Conservation (phyloP, 1,284 basidiomycete species). For the Volvariella surrecta region DNA sequence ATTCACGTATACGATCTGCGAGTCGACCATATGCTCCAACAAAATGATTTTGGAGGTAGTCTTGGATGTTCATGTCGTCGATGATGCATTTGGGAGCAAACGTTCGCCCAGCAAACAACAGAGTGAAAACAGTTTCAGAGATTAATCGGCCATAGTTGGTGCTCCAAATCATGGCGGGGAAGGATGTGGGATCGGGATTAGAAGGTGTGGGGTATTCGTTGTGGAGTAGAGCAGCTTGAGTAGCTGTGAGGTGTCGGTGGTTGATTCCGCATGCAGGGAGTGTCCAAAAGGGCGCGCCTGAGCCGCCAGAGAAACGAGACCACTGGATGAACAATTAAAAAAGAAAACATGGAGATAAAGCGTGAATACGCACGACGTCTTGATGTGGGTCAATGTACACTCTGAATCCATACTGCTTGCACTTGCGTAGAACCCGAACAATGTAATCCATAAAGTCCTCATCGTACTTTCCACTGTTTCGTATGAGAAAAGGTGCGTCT, state of each 20-base stretch:
- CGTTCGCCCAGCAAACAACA: conserved; percentile 89
- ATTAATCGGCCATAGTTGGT: conserved; percentile 92
- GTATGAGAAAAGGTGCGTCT: neutral
- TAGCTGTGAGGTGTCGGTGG: conserved; percentile 77
- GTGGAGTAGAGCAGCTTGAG: conserved; percentile 83
- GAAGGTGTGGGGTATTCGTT: conserved; percentile 74
- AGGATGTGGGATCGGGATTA: conserved; percentile 56
- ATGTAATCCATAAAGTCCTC: conserved; percentile 91
- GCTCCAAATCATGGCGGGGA: conserved; percentile 95
- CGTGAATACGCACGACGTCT: conserved; percentile 74
- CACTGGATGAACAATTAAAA: conserved; percentile 46
- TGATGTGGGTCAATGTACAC: conserved; percentile 97
- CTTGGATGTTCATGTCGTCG: conserved; percentile 90
- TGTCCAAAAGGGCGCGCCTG: conserved; percentile 95
- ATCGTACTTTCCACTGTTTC: conserved; percentile 79
- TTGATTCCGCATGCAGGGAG: conserved; percentile 88
- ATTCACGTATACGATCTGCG: conserved; percentile 67
- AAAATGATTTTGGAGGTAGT: conserved; percentile 86
- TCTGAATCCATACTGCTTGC: conserved; percentile 92
- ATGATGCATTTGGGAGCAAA: conserved; percentile 91
- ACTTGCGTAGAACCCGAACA: conserved; percentile 78
- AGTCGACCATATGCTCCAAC: conserved; percentile 71
- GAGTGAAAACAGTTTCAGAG: conserved; percentile 85
- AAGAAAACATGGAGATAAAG: conserved; percentile 1
- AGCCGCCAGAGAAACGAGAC: conserved; percentile 95